Conservation (phyloP, 1,139 yeast genomes). For the Citeromyces hawaiiensis region DNA sequence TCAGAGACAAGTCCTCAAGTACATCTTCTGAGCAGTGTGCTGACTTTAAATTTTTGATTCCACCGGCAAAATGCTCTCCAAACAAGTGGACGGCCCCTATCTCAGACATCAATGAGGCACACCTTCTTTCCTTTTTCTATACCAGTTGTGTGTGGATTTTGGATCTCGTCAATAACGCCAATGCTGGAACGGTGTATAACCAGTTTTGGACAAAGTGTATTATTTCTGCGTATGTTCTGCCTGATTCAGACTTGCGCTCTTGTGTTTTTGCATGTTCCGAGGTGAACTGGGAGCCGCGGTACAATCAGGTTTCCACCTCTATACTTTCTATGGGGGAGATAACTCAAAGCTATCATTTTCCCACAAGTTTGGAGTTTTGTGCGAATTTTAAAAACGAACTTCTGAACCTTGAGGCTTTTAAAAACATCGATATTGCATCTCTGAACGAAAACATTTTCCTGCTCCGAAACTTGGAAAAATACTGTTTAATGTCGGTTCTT, state of each 20-base stretch:
- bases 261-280: slow-evolving; percentile 3
- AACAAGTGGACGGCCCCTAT: not conserved
- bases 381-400: not conserved
- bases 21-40: not conserved
- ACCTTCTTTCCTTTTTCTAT: slow-evolving; percentile 1
- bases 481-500: not conserved
- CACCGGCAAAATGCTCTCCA: not conserved
- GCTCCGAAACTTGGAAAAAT: not conserved
- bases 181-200: not conserved
- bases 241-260: slow-evolving; percentile 1
- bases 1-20: not conserved
- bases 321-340: not conserved
- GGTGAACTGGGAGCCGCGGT: not conserved
- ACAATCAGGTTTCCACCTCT: not conserved
- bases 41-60: not conserved
- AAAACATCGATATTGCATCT: not conserved
- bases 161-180: slow-evolving; percentile 5
- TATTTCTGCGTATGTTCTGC: slow-evolving; percentile 1
- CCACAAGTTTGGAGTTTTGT: not conserved
- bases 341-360: not conserved
- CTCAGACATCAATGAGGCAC: slow-evolving; percentile 2
- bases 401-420: not conserved
- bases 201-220: slow-evolving; percentile 2
- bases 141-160: slow-evolving; percentile 5
- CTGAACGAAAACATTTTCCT: not conserved